Base-by-base conservation (phyloP, 306 rosid genomes). In the Castanea sativa region DNA sequence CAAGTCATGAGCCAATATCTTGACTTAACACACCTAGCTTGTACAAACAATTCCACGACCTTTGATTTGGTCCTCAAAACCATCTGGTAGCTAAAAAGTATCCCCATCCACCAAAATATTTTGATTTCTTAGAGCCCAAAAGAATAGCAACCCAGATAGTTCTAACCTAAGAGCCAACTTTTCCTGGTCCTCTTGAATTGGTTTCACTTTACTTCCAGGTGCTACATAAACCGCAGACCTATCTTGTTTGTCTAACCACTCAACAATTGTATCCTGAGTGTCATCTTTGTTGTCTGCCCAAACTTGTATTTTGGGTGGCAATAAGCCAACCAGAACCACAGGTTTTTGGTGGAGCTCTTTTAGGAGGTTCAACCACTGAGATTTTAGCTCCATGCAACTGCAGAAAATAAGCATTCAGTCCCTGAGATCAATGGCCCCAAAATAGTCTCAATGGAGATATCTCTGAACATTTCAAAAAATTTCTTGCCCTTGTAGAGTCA, bases 91-190 rank as follows among this genome's bases (percentile, higher is more conserved):
- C 83, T 77, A 64, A 21, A 78, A 72, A 0, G 4, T 67, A 8
- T 79, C 85, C 13, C 32, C 71, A 25, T 83, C 79, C 5, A 13
- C 30, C 18, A 38, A 10, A 8, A 74, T 74, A 2, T 51, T 75
- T 0, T 70, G 77, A 14, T 72, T 82, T 65, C 89, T 86, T 21
- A 86, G 41, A 21, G 76, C 96, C 96, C 96, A 91, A 67, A 91
- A 86, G 87, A 87, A 89, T 3, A 90, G 83, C 78, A 89, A 71
- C 3, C 78, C 71, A 0, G 92, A 88, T 13, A 79, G 75, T 73
- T 91, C 92, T 45, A 88, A 83, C 67, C 90, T 88, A 4, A 86
- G 79, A 51, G 86, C 90, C 35, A 89, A 79, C 78, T 87, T 89
- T 2, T 25, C 6, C 18, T 81, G 20, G 7, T 74, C 73, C 5